Evolutionary conservation across 2,329 filamentous ascomycete genomes (phyloP), one percentile per base, ranked within the genome.

Genomic region (Fusarium tuaranense): DNA sequence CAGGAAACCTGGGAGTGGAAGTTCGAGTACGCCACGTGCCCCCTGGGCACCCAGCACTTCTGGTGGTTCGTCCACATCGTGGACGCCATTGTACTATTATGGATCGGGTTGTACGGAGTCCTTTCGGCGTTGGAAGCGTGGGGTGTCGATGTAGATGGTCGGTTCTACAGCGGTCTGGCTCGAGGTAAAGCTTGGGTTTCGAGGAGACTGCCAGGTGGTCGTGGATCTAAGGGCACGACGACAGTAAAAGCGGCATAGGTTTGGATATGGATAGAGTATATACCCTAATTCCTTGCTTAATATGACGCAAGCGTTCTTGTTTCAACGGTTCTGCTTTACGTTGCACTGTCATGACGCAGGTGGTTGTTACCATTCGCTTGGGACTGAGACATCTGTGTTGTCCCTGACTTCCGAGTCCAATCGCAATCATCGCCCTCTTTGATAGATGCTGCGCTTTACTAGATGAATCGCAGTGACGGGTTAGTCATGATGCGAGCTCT

Each of bases 1-100:
- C 83, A 89, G 66, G 86, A 88, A 3, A 82, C 83, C 1, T 92
- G 90, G 87, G 90, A 93, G 81, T 99, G 97, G 97, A 88, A 88
- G 74, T 94, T 94, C 75, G 94, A 96, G 77, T 97, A 97, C 77
- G 87, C 86, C 10, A 93, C 90, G 73, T 99, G 97, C 81, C 87
- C 89, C 4, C 84, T 97, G 39, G 97, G 97, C 1, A 90, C 92
- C 27, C 96, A 98, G 87, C 95, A 98, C 84, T 88, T 95, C 63
- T 99, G 97, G 97, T 99, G 97, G 97, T 88, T 90, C 6, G 91
- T 97, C 7, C 95, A 98, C 85, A 87, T 95, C 55, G 70, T 95
- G 38, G 92, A 95, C 79, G 74, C 95, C 9, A 78, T 86, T 65
- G 82, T 84, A 2, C 41, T 87, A 3, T 55, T 85, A 7, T 79